Conservation (phyloP, 345 rosid species). For the Rhizophora apiculata region DNA sequence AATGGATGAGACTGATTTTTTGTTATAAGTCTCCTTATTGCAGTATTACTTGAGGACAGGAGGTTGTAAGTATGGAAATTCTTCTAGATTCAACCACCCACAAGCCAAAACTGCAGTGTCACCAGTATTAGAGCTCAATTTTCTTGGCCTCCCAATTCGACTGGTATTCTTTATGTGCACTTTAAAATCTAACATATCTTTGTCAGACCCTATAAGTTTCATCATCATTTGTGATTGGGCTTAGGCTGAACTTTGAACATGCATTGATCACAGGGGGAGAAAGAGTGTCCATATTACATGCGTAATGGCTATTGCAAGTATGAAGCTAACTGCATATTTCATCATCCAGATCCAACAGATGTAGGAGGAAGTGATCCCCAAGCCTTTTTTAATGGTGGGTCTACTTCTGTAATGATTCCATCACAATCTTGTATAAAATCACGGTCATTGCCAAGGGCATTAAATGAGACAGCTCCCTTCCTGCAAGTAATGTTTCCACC, state of each 20-base stretch:
- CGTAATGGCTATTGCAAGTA: conserved; percentile 91
- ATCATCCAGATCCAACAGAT: conserved; percentile 87
- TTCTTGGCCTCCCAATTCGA: conserved; percentile 86
- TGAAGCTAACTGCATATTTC: conserved; percentile 75
- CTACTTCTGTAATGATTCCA: conserved; percentile 40
- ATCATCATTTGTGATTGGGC: not conserved
- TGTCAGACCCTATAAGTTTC: not conserved
- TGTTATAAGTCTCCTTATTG: conserved; percentile 8
- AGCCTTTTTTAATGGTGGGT: conserved; percentile 52
- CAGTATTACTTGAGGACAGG: conserved; percentile 93
- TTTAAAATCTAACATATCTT: not conserved
- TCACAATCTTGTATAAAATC: conserved; percentile 51
- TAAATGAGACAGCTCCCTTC: conserved; percentile 48
- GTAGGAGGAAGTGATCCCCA: conserved; percentile 46
- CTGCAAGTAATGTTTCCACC: conserved; percentile 60
- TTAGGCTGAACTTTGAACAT: not conserved
- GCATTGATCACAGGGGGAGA: conserved; percentile 55
- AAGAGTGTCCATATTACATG: conserved; percentile 88
- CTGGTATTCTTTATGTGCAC: conserved; percentile 34
- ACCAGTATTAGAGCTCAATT: conserved; percentile 62
- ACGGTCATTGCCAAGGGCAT: conserved; percentile 65
- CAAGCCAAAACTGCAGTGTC: conserved; percentile 33
- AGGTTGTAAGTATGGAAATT: conserved; percentile 86
- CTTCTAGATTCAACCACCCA: conserved; percentile 76
- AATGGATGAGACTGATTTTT: not conserved